These are phyloP conservation scores for Calonectria fujianensis DNA, from an alignment of 2,329 filamentous ascomycete genomes.

Conservation along the genomic window DNA sequence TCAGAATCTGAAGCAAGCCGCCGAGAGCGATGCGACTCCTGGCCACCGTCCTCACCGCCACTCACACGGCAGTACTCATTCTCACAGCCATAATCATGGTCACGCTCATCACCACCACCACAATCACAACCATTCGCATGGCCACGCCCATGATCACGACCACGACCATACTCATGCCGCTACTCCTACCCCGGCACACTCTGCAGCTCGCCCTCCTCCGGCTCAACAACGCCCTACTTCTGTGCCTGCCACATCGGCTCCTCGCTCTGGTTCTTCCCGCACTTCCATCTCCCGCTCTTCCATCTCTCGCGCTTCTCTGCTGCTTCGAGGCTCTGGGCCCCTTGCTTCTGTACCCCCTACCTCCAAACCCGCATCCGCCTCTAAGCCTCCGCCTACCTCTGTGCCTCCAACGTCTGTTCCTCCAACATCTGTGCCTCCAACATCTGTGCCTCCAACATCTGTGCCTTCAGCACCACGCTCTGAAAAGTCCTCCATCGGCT, in stretches of 20 bases:
- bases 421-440: too few species aligned
- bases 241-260: slow-evolving; percentile 2
- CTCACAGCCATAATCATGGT: neutral
- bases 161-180: neutral
- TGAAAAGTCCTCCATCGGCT: slow-evolving; percentile 44
- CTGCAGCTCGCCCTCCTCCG: neutral
- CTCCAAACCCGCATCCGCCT: neutral
- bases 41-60: neutral
- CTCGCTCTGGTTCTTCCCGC: neutral
- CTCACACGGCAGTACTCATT: neutral
- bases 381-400: neutral
- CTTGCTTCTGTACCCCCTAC: neutral
- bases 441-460: slow-evolving; percentile 15
- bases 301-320: slow-evolving; percentile 7
- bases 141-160: neutral
- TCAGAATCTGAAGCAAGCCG: slow-evolving; percentile 41
- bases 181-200: neutral
- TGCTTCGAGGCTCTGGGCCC: neutral
- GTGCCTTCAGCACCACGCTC: slow-evolving; percentile 39
- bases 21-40: slow-evolving; percentile 28
- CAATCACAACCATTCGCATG: neutral
- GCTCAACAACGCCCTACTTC: slow-evolving; percentile 14
- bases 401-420: slow-evolving; percentile 9
- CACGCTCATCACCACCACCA: neutral
- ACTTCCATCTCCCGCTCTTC: neutral